A percentile compares a stretch with the other conserved stretches of the same genome.
Evolutionary conservation across 176 grass and related monocot species (phyloP).

Genomic region (Carex pumila): DNA sequence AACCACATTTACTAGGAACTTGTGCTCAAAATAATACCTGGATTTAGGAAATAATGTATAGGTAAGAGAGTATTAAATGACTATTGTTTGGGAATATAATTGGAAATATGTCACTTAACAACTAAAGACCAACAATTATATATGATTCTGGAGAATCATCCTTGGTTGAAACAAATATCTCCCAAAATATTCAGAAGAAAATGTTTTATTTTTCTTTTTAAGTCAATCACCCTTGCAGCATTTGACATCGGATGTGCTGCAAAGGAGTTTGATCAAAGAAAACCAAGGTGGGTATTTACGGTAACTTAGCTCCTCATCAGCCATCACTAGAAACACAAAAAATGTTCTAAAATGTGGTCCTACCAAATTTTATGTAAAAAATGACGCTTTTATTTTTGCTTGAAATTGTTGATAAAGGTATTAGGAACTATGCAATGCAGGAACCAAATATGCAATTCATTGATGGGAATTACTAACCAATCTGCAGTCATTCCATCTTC

Average conservation of each 20-base stretch:
- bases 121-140: background rate
- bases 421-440: background rate
- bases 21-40: constrained; percentile 80
- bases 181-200: background rate
- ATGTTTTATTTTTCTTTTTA: background rate
- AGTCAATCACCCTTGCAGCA: background rate
- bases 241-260: background rate
- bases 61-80: background rate
- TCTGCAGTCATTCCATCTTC: constrained; percentile 98
- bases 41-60: background rate
- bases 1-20: constrained; percentile 62
- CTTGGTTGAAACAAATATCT: background rate
- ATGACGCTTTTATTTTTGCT: background rate
- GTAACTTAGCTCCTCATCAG: background rate
- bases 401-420: background rate
- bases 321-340: background rate
- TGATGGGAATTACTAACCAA: constrained; percentile 39
- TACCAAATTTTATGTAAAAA: background rate
- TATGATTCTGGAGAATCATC: background rate
- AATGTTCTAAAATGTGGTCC: background rate
- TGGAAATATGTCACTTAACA: background rate
- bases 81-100: background rate
- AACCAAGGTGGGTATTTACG: background rate
- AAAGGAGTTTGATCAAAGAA: background rate
- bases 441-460: background rate